Percentiles rank a stretch among this genome's conserved stretches.
These are phyloP conservation scores for Penicillium fimorum DNA, from an alignment of 495 filamentous ascomycete species.

Conservation along the genomic window DNA sequence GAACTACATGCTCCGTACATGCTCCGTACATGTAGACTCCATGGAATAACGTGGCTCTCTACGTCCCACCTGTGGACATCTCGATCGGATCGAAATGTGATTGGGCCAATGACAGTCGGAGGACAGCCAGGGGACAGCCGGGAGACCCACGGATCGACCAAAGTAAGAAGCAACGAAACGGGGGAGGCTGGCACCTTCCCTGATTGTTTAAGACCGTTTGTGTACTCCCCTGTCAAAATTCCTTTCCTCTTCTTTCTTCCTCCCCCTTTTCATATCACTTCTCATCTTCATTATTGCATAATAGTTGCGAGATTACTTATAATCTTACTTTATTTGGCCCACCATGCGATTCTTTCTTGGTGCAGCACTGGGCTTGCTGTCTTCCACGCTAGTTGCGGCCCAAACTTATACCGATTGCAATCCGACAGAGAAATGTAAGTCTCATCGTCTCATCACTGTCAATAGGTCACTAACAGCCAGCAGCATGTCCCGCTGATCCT, in stretches of 20 bases:
- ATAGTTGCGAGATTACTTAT: not conserved
- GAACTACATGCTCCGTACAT: not conserved
- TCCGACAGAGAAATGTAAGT: conserved; percentile 64
- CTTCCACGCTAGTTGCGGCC: conserved; percentile 49
- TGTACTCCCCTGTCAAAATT: not conserved
- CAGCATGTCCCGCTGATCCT: conserved; percentile 71
- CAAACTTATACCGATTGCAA: conserved; percentile 79
- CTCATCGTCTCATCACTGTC: not conserved
- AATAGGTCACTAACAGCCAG: conserved; percentile 19
- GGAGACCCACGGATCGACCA: conserved; percentile 23
- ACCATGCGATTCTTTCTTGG: conserved; percentile 34
- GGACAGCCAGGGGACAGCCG: not conserved
- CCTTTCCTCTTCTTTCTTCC: conserved; percentile 10
- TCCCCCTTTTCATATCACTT: conserved; percentile 3
- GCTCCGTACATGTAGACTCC: not conserved
- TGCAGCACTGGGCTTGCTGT: conserved; percentile 30
- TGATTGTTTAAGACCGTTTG: not conserved
- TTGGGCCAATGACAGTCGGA: conserved; percentile 16
- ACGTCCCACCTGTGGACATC: not conserved
- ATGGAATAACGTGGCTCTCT: conserved; percentile 16
- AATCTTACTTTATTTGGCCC: not conserved
- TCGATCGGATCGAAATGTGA: not conserved
- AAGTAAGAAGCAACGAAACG: conserved; percentile 9
- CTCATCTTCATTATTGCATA: conserved; percentile 2
- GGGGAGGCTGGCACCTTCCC: conserved; percentile 22